A percentile compares a stretch with the other conserved stretches of the same genome.
These are phyloP conservation scores for Chlamydomonas sphaeroides DNA, from an alignment of 139 green algal species.

Conservation along the genomic window DNA sequence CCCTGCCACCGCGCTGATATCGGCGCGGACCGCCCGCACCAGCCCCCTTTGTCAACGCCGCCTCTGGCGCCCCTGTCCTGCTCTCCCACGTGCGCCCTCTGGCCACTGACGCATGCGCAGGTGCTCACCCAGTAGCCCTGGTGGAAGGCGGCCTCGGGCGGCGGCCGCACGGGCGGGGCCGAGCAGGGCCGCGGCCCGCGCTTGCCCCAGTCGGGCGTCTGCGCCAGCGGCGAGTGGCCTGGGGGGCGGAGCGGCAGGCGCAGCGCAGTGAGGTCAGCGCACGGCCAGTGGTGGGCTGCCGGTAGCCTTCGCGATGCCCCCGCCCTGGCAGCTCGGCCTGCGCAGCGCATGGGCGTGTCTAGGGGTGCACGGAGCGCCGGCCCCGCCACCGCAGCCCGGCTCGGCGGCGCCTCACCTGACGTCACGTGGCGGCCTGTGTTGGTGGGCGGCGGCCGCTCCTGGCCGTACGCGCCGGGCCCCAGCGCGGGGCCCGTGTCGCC, in stretches of 20 bases:
- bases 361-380: background rate
- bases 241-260: too few relatives aligned
- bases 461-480: constrained; percentile 13
- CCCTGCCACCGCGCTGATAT: too few relatives aligned
- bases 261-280: too few relatives aligned
- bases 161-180: background rate
- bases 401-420: background rate
- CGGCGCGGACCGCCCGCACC: too few relatives aligned
- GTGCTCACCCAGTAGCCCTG: constrained; percentile 25
- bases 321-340: too few relatives aligned
- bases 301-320: too few relatives aligned
- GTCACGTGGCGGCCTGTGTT: constrained; percentile 21
- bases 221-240: constrained; percentile 12
- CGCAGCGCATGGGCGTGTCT: too few relatives aligned
- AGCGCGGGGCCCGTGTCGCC: constrained; percentile 21
- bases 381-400: background rate
- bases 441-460: background rate
- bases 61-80: too few relatives aligned
- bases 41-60: too few relatives aligned
- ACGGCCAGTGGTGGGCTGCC: too few relatives aligned
- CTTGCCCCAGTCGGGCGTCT: constrained; percentile 2
- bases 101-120: too few relatives aligned
- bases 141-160: background rate
- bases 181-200: background rate
- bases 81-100: too few relatives aligned